Percentiles rank a stretch among this genome's conserved stretches.
Conservation (phyloP, 108 stramenopile genomes). For the Cyclotella sp. region DNA sequence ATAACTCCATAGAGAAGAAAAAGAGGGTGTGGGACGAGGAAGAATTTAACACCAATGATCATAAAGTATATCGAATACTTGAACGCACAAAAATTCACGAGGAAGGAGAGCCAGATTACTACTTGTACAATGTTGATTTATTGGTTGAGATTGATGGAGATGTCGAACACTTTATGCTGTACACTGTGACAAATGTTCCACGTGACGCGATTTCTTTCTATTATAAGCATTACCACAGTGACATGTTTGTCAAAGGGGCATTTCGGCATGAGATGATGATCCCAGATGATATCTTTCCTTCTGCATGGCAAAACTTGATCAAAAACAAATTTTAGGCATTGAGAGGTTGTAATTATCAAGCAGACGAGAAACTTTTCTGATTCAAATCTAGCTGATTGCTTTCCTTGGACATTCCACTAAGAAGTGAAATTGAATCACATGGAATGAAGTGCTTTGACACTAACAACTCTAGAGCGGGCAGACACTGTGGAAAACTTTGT, state of each 20-base stretch:
- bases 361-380: too few relatives aligned
- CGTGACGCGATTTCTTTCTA: conserved; percentile 57
- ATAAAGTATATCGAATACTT: conserved; percentile 12
- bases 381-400: too few relatives aligned
- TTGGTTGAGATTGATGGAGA: conserved; percentile 23
- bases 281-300: conserved; percentile 69
- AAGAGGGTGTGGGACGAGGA: conserved; percentile 17
- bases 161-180: background rate
- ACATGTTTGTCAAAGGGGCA: conserved; percentile 51
- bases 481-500: too few relatives aligned
- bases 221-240: conserved; percentile 54
- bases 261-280: conserved; percentile 77
- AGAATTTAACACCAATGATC: conserved; percentile 7
- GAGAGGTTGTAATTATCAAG: too few relatives aligned
- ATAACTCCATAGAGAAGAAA: conserved; percentile 18
- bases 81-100: conserved; percentile 11
- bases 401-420: too few relatives aligned
- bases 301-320: conserved; percentile 61
- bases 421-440: too few relatives aligned
- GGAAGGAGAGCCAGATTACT: conserved; percentile 23
- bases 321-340: background rate
- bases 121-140: conserved; percentile 26
- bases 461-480: too few relatives aligned
- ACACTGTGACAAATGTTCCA: conserved; percentile 42
- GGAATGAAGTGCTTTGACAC: too few relatives aligned